Evolutionary conservation across 805 yeast genomes (phyloP), one percentile per base, ranked within the genome.

Genomic region (Tanozyma kutaoensis): DNA sequence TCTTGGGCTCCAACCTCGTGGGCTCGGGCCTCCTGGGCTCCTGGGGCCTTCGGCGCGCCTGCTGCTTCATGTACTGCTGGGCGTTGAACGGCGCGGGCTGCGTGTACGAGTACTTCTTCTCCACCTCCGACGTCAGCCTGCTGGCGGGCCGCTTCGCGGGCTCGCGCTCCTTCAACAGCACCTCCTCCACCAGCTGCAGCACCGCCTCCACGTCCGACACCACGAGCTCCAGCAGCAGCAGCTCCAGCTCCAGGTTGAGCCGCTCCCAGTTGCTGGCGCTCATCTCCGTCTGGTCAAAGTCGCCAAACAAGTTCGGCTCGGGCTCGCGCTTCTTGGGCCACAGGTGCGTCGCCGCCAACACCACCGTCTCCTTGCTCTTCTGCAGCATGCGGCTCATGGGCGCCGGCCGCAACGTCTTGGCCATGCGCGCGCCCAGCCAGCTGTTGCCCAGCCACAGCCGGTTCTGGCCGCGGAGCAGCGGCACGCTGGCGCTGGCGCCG

Each of bases 21-120:
- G 14, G 26, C 13, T 14, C 17, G 16, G 14, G 27, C n/a, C 20
- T 23, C 16, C 24, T 12, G 25, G 25, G 21, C 15, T 16, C 9
- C 19, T 9, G 20, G 24, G 30, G 23, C 30, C 29, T 26, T 25
- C 29, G n/a, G 24, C 12, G 23, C 7, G 8, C n/a, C 8, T 11
- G 23, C 24, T 39, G 29, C 23, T 43, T 42, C 62, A 58, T 56
- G 22, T 56, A 33, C 14, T 46, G 43, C 22, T 42, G 42, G 15
- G 57, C 40, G 31, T 58, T 53, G 30, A 58, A 32, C 1, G 64
- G 64, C 31, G 52, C 48, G 3, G 66, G 64, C 34, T 57, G 49
- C 18, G 39, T 50, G 37, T 58, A 59, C 7, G 47, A 37, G 31
- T 55, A 57, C 15, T 43, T 41, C 24, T 37, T 37, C n/a, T 37